Conservation (phyloP, 2,329 filamentous ascomycete genomes). For the Pseudogymnoascus sp. region DNA sequence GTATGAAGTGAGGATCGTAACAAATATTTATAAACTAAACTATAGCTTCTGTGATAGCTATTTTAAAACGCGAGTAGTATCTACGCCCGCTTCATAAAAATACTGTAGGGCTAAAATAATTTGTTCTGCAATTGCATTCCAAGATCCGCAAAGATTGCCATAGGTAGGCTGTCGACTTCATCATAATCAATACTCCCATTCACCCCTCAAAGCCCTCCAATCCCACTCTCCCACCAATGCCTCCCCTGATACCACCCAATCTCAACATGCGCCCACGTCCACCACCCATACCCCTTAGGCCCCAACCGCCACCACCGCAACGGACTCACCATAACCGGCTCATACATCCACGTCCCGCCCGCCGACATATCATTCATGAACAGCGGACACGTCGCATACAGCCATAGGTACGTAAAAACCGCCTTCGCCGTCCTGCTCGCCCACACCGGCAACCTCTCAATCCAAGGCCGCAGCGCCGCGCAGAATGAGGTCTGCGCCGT, state of each 20-base stretch:
- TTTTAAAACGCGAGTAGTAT: neutral
- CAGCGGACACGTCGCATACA: constrained; percentile 56
- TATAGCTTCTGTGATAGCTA: neutral
- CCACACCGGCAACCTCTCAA: constrained; percentile 37
- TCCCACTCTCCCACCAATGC: constrained; percentile 58
- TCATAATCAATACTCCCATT: neutral
- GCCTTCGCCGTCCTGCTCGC: constrained; percentile 53
- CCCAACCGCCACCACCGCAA: constrained; percentile 63
- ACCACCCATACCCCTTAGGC: constrained; percentile 53
- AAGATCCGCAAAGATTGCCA: neutral
- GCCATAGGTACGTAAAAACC: constrained; percentile 57
- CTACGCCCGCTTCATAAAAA: no score
- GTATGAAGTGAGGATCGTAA: neutral
- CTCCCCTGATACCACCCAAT: constrained; percentile 53
- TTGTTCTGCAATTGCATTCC: neutral
- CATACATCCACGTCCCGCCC: constrained; percentile 70
- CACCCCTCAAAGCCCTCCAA: neutral
- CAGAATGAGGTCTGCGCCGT: constrained; percentile 47
- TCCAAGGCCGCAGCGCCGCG: constrained; percentile 28
- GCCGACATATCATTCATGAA: constrained; percentile 72
- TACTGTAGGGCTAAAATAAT: neutral
- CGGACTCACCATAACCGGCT: constrained; percentile 72
- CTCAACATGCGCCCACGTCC: constrained; percentile 52
- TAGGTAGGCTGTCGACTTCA: neutral
- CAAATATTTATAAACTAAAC: neutral